Evolutionary conservation across 305 asterid genomes (phyloP).

Genomic region (Fraxinus sp.): DNA sequence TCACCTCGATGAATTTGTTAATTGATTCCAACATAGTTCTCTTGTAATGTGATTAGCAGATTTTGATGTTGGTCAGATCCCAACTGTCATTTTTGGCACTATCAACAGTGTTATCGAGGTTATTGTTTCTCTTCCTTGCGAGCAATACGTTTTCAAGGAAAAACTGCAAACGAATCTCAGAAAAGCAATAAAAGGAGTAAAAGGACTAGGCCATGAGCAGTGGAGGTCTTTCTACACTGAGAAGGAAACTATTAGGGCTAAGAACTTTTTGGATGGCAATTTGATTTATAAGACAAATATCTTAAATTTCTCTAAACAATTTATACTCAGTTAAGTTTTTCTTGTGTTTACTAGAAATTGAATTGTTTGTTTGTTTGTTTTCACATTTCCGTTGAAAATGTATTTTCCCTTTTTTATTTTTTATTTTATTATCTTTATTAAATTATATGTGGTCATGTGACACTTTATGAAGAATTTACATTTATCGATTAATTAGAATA

Average conservation of each 20-base stretch:
- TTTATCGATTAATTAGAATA: background rate
- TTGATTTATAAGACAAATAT: conserved; percentile 33
- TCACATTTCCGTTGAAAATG: background rate
- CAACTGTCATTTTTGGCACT: conserved; percentile 85
- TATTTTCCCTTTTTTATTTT: background rate
- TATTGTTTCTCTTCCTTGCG: conserved; percentile 82
- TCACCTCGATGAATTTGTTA: conserved; percentile 88
- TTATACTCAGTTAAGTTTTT: background rate
- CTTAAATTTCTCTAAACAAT: background rate
- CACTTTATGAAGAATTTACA: background rate
- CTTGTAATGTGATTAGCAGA: conserved; percentile 93
- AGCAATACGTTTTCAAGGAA: conserved; percentile 72
- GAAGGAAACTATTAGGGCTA: conserved; percentile 77
- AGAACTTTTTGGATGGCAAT: conserved; percentile 89
- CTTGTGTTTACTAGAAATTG: background rate
- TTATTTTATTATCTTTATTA: no score
- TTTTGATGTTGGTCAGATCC: conserved; percentile 86
- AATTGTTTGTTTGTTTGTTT: no score
- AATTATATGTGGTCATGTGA: background rate
- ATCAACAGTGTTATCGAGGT: conserved; percentile 88
- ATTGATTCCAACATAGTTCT: conserved; percentile 80
- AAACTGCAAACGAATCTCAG: conserved; percentile 70
- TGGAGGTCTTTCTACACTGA: conserved; percentile 95
- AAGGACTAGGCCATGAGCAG: conserved; percentile 88
- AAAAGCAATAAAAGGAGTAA: conserved; percentile 89